Evolutionary conservation across 2,329 filamentous ascomycete genomes (phyloP).

Genomic region (Diplocarpon mali): DNA sequence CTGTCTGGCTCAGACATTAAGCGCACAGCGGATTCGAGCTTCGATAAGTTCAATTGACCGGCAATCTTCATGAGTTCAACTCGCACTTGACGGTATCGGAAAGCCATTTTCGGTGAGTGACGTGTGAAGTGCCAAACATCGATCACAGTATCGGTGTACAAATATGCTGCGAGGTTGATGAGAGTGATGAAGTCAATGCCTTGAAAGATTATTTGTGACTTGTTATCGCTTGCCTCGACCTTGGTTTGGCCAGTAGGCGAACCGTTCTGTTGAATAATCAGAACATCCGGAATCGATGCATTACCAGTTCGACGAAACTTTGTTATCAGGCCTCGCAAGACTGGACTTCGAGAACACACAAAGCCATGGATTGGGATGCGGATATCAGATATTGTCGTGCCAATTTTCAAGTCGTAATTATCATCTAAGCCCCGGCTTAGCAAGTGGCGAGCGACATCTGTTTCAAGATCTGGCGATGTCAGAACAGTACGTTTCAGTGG

Average conservation of each 20-base stretch:
- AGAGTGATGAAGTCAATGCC: slow-evolving; percentile 67
- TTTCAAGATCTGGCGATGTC: slow-evolving; percentile 53
- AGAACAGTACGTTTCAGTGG: slow-evolving; percentile 42
- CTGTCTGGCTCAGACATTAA: slow-evolving; percentile 56
- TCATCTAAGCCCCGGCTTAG: slow-evolving; percentile 29
- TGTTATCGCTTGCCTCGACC: slow-evolving; percentile 30
- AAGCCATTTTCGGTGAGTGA: slow-evolving; percentile 48
- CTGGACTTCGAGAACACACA: slow-evolving; percentile 61
- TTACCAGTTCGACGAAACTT: slow-evolving; percentile 43
- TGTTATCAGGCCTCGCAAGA: slow-evolving; percentile 52
- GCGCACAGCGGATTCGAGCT: slow-evolving; percentile 66
- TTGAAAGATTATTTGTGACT: slow-evolving; percentile 51
- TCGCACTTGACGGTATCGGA: slow-evolving; percentile 69
- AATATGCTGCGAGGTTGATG: slow-evolving; percentile 67
- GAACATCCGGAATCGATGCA: slow-evolving; percentile 47
- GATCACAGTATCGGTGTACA: slow-evolving; percentile 69
- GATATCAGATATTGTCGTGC: slow-evolving; percentile 55
- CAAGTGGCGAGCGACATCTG: slow-evolving; percentile 45
- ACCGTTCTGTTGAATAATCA: slow-evolving; percentile 43
- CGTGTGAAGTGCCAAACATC: slow-evolving; percentile 79
- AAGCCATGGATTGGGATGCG: slow-evolving; percentile 75
- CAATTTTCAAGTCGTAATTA: slow-evolving; percentile 31
- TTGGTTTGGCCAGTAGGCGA: neutral
- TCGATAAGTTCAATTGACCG: slow-evolving; percentile 55
- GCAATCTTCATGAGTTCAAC: slow-evolving; percentile 82